Percentiles rank a stretch among this genome's conserved stretches.
Evolutionary conservation across 345 rosid species (phyloP).

Genomic region (Citropsis articulata): DNA sequence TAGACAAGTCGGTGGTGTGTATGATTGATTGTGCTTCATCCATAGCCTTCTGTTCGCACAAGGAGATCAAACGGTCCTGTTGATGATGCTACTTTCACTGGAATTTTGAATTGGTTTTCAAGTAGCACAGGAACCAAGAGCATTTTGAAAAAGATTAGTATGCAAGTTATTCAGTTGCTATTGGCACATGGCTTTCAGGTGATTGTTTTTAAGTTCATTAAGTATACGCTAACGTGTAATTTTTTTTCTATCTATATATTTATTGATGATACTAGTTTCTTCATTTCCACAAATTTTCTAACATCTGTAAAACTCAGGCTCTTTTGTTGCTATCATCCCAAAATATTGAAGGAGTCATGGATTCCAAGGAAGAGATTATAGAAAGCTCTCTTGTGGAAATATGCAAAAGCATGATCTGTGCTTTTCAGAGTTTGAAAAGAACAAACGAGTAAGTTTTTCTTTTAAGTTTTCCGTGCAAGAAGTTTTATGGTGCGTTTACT

Average conservation of each 20-base stretch:
- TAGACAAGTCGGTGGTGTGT: neutral
- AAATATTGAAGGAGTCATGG: constrained; percentile 9
- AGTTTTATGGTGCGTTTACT: no score
- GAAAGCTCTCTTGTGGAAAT: constrained; percentile 46
- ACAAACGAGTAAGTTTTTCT: constrained; percentile 46
- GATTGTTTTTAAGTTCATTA: constrained; percentile 10
- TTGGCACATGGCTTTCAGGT: constrained; percentile 81
- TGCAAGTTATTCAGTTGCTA: constrained; percentile 63
- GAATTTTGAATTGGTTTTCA: constrained; percentile 56
- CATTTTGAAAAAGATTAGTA: constrained; percentile 53
- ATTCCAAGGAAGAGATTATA: constrained; percentile 22
- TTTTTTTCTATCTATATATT: neutral
- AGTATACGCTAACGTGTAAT: neutral
- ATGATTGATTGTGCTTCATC: neutral
- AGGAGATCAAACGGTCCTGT: constrained; percentile 44
- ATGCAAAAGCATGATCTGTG: constrained; percentile 56
- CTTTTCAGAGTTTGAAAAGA: constrained; percentile 46
- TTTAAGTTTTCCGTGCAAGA: neutral
- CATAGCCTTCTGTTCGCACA: constrained; percentile 67
- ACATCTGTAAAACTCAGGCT: constrained; percentile 44
- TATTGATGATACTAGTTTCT: neutral
- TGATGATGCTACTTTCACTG: constrained; percentile 44
- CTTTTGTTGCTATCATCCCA: constrained; percentile 34
- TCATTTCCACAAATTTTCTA: neutral
- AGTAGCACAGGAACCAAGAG: constrained; percentile 36